Percentiles rank a stretch among this genome's conserved stretches.
phyloP scores from a whole-genome alignment of 768 basidiomycete genomes.

The Udeniomyces megalosporus region DNA sequence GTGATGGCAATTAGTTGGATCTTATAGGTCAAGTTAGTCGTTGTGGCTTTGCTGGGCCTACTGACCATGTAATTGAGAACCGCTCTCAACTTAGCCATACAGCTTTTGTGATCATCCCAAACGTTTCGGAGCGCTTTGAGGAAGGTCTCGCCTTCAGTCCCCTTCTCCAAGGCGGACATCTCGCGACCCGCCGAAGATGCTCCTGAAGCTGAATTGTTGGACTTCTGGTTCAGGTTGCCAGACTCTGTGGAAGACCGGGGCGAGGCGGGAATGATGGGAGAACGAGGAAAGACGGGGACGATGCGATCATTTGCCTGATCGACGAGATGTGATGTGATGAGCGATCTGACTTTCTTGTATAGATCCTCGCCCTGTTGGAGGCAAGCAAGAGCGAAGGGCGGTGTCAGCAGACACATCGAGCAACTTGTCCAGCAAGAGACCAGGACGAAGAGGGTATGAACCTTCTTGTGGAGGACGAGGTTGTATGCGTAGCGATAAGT shows the following conservation, averaged over 20 bases:
- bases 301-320: slow-evolving; percentile 58
- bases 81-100: slow-evolving; percentile 73
- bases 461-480: slow-evolving; percentile 62
- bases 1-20: too few species aligned
- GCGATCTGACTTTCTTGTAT: slow-evolving; percentile 64
- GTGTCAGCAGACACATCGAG: background rate
- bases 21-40: too few species aligned
- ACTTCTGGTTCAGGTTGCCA: background rate
- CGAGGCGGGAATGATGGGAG: background rate
- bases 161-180: slow-evolving; percentile 42
- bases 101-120: slow-evolving; percentile 86
- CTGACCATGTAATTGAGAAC: slow-evolving; percentile 91
- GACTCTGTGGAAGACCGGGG: background rate
- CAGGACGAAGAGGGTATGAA: background rate
- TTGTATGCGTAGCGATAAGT: slow-evolving; percentile 89
- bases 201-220: background rate
- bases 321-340: slow-evolving; percentile 71
- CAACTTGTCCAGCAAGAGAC: background rate
- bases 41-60: too few species aligned
- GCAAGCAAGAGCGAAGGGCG: background rate
- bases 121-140: slow-evolving; percentile 66
- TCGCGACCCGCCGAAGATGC: background rate
- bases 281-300: slow-evolving; percentile 58
- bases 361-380: slow-evolving; percentile 52
- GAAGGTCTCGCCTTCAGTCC: slow-evolving; percentile 67